These are phyloP conservation scores for Capsicum rhomboideum DNA, from an alignment of 257 asterid species.

Conservation along the genomic window DNA sequence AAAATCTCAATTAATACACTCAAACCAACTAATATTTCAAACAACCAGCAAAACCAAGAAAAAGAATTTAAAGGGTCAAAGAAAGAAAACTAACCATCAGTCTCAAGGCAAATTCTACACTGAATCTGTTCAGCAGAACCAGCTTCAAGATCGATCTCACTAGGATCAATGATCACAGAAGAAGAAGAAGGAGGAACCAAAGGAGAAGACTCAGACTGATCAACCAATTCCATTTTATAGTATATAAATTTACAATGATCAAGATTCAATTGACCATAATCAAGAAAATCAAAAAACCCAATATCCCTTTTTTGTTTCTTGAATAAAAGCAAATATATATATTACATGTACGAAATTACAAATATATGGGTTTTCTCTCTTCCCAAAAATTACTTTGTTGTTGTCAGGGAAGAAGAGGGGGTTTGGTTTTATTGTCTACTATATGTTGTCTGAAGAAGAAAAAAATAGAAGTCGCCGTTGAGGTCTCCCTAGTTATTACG, in stretches of 20 bases:
- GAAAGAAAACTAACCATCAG: slow-evolving; percentile 46
- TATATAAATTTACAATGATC: neutral
- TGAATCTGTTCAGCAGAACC: slow-evolving; percentile 98
- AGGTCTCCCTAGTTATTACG: no score
- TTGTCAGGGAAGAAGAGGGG: neutral
- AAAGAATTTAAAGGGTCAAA: neutral
- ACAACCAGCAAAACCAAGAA: neutral
- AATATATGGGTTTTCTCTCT: neutral
- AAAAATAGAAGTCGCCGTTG: neutral
- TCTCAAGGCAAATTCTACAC: slow-evolving; percentile 96
- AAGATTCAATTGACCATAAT: neutral
- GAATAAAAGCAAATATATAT: neutral
- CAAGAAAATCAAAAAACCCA: neutral
- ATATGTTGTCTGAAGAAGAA: neutral
- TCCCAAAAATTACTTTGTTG: neutral
- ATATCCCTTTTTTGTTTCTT: neutral
- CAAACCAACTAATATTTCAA: no score
- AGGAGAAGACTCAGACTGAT: slow-evolving; percentile 60
- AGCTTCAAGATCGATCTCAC: slow-evolving; percentile 90
- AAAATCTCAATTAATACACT: neutral
- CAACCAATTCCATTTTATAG: slow-evolving; percentile 40
- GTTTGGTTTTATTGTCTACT: neutral
- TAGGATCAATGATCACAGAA: slow-evolving; percentile 40
- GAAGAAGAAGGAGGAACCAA: slow-evolving; percentile 46
- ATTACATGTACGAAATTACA: neutral